Evolutionary conservation across 192 early-diverging fungal genomes (phyloP), one percentile per base, ranked within the genome.

Genomic region (Podila clonocystis): DNA sequence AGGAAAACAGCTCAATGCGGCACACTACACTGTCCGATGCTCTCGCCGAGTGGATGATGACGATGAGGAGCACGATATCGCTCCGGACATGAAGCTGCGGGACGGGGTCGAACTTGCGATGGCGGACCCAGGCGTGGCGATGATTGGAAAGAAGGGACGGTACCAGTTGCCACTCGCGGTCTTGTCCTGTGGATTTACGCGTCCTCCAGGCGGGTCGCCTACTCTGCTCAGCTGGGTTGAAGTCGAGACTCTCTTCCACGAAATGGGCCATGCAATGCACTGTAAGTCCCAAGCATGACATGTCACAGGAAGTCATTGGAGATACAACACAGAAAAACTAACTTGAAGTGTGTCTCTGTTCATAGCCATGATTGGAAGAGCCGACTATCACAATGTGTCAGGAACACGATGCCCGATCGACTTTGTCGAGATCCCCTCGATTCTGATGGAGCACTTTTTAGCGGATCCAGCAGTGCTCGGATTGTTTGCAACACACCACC

Each of bases 241-340:
- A 73, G 93, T 98, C 30, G 97, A 98, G 77, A 99, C 98, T 0
- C 82, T 98, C 4, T 99, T 98, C 84, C 98, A 99, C 82, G 98
- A 99, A 68, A 98, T 98, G 96, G 98, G 98, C 5, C 98, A 99
- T 72, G 98, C 95, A 4, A 95, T 99, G 92, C 97, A 98, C 80
- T 99, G 84, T 85, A 74, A 74, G 84, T 72, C 22, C 29, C n/a
- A 17, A 1, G 1, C n/a, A 26, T 36, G 41, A 45, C 2, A 0
- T 45, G 13, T 17, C 41, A 45, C 4, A 15, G 41, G 15, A 15
- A 15, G 41, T 45, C 1, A 45, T 12, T 41, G 12, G 12, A 15
- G 11, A 15, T 17, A 17, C 15, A 26, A 38, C n/a, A n/a, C 26
- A 22, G 15, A 12, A 5, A 5, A 61, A 20, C 19, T 59, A 6